These are phyloP conservation scores for Austroboletus olivaceoglutinosus DNA, from an alignment of 1,284 basidiomycete genomes.

Conservation along the genomic window DNA sequence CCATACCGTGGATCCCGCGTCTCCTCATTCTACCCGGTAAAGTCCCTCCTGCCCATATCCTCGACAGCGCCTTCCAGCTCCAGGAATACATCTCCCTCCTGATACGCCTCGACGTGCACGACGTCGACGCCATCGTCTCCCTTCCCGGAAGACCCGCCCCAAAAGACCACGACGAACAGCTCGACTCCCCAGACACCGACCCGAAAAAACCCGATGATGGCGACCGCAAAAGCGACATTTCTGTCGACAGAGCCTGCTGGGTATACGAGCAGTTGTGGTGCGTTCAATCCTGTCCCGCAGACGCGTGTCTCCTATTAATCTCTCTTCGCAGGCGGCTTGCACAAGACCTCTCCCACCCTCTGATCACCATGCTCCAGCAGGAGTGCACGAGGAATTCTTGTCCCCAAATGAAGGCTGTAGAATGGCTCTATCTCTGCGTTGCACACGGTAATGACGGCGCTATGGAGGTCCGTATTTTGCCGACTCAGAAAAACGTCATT, in stretches of 20 bases:
- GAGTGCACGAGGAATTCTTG: conserved; percentile 84
- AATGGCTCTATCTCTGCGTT: conserved; percentile 96
- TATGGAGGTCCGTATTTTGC: conserved; percentile 58
- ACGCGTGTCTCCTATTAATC: conserved; percentile 3
- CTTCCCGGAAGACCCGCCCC: conserved; percentile 51
- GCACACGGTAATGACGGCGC: conserved; percentile 81
- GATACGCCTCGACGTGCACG: conserved; percentile 83
- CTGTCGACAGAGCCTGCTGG: conserved; percentile 86
- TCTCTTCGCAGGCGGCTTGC: conserved; percentile 70
- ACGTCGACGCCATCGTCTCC: conserved; percentile 79
- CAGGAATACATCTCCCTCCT: conserved; percentile 93
- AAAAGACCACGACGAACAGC: conserved; percentile 40
- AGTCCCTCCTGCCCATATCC: conserved; percentile 61
- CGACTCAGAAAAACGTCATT: background rate
- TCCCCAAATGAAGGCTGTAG: conserved; percentile 95
- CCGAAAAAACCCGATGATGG: conserved; percentile 39
- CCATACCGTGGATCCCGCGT: conserved; percentile 73
- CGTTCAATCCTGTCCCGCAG: conserved; percentile 25
- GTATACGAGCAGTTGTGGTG: conserved; percentile 93
- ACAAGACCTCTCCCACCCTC: conserved; percentile 86
- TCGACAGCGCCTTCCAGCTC: conserved; percentile 91
- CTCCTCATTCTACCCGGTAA: conserved; percentile 73
- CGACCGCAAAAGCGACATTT: conserved; percentile 47
- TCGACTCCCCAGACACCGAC: conserved; percentile 40
- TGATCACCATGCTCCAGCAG: conserved; percentile 82